phyloP scores from a whole-genome alignment of 2,329 filamentous ascomycete genomes.

The Aspergillus puulaauensis region DNA sequence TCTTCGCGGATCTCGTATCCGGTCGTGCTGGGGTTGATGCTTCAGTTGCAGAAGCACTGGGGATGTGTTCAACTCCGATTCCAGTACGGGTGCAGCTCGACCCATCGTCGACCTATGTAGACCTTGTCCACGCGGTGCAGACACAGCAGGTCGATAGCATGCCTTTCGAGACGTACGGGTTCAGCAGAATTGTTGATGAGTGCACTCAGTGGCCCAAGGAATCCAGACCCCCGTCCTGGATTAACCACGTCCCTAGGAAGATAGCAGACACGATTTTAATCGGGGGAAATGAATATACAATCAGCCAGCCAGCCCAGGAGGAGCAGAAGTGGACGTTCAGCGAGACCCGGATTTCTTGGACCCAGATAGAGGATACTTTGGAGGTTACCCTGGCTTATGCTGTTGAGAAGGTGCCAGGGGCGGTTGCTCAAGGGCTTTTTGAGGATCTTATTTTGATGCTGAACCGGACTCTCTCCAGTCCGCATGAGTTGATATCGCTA shows the following conservation, averaged over 20 bases:
- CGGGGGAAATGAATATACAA: neutral
- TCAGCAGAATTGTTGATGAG: neutral
- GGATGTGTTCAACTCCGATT: neutral
- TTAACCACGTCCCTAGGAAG: neutral
- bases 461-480: neutral
- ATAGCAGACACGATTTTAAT: neutral
- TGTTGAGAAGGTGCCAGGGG: neutral
- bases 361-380: neutral
- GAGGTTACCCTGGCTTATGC: neutral
- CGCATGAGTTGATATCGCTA: no score
- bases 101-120: neutral
- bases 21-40: neutral
- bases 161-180: neutral
- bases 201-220: neutral
- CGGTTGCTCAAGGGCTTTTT: neutral
- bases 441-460: neutral
- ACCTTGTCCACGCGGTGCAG: neutral
- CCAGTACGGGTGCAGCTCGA: neutral
- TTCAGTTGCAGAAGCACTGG: neutral
- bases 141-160: neutral
- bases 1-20: neutral
- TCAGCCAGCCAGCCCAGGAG: conserved; percentile 13
- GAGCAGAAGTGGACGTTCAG: neutral
- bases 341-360: neutral
- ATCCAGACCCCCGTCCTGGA: neutral